Percentiles rank a stretch among this genome's conserved stretches.
phyloP scores from a whole-genome alignment of 2,329 filamentous ascomycete genomes.

The Mariannaea sp. region DNA sequence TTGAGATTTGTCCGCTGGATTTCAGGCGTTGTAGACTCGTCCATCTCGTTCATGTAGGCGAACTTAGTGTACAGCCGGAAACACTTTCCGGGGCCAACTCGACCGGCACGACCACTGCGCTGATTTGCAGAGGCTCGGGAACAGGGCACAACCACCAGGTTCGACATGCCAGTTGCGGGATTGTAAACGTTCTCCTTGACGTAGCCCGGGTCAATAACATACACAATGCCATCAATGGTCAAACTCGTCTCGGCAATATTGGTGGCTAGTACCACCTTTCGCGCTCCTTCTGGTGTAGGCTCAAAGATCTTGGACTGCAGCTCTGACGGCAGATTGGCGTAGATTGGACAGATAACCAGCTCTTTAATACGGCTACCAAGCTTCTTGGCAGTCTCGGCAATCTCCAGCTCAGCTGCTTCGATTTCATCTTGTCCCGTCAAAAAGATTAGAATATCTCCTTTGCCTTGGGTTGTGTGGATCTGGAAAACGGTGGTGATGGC shows the following conservation, averaged over 20 bases:
- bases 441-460: constrained; percentile 92
- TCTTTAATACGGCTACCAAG: constrained; percentile 84
- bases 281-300: constrained; percentile 79
- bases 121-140: constrained; percentile 93
- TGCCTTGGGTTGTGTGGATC: constrained; percentile 84
- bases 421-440: constrained; percentile 97
- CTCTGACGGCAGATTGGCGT: constrained; percentile 89
- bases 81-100: constrained; percentile 89
- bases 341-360: constrained; percentile 90
- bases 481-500: constrained; percentile 94
- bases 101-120: constrained; percentile 87
- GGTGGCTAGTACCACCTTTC: constrained; percentile 92
- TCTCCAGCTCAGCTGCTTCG: constrained; percentile 80
- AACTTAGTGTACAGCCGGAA: constrained; percentile 94
- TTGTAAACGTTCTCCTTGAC: constrained; percentile 97
- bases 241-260: constrained; percentile 97
- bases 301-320: constrained; percentile 94
- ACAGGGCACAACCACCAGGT: constrained; percentile 86
- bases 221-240: constrained; percentile 94
- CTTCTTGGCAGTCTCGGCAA: constrained; percentile 85
- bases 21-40: constrained; percentile 89
- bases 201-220: constrained; percentile 93
- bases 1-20: constrained; percentile 91
- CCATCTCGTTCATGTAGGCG: constrained; percentile 92
- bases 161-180: constrained; percentile 88